These are phyloP conservation scores for Trichomonas tenax DNA, from an alignment of 208 protist genomes.

Conservation along the genomic window DNA sequence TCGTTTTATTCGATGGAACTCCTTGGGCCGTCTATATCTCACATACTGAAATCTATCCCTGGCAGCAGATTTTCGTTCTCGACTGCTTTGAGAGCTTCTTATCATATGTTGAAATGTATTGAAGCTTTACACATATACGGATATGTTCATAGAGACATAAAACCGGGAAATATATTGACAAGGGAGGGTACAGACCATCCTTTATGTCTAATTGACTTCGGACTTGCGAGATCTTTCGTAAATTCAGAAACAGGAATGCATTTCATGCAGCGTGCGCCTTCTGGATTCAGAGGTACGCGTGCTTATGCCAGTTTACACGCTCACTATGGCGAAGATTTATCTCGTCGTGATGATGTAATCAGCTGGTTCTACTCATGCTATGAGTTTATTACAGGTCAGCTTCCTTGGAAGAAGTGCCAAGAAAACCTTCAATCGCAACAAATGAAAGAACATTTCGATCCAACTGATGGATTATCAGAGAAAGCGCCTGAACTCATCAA, in stretches of 20 bases:
- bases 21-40: neutral
- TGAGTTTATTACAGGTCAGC: neutral
- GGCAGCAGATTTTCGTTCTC: neutral
- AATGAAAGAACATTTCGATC: neutral
- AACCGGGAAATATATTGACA: neutral
- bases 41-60: neutral
- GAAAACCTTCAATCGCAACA: neutral
- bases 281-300: neutral
- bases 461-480: neutral
- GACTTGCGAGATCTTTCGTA: neutral
- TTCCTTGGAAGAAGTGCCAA: neutral
- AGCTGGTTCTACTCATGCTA: neutral
- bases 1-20: neutral
- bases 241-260: neutral
- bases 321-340: neutral
- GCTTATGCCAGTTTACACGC: neutral
- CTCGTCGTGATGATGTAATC: neutral
- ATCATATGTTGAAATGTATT: slow-evolving; percentile 10
- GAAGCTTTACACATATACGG: neutral
- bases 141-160: neutral
- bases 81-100: neutral
- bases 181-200: neutral
- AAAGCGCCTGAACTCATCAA: neutral
- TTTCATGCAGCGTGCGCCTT: neutral
- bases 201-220: neutral